phyloP scores from a whole-genome alignment of 176 grass and related monocot genomes.

The Guadua angustifolia region DNA sequence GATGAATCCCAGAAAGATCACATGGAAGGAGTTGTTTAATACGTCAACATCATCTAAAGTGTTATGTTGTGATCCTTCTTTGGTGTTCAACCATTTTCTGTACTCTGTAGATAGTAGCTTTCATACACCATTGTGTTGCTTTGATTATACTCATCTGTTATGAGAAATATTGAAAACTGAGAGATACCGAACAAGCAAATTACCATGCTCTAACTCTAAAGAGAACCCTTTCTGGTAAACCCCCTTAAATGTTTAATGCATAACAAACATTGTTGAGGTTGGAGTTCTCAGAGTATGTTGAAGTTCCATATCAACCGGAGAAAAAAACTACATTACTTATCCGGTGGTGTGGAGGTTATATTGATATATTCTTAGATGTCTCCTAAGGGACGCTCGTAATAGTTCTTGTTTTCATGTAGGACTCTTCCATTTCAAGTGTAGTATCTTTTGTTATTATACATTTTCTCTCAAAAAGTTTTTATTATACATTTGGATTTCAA shows the following conservation, averaged over 20 bases:
- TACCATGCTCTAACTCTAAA: conserved; percentile 4
- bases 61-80: conserved; percentile 7
- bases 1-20: conserved; percentile 8
- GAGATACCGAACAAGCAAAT: neutral
- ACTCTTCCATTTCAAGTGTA: no score
- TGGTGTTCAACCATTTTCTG: conserved; percentile 10
- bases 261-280: neutral
- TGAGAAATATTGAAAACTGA: neutral
- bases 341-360: no score
- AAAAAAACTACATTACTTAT: neutral
- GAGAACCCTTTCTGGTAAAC: neutral
- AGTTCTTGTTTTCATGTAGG: no score
- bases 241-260: neutral
- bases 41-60: conserved; percentile 4
- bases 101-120: conserved; percentile 4
- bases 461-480: no score
- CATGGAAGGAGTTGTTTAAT: neutral
- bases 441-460: no score
- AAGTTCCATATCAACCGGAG: neutral
- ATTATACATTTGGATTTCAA: no score
- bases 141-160: conserved; percentile 9
- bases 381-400: no score
- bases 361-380: no score
- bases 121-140: conserved; percentile 23
- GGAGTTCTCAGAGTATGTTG: neutral